Base-by-base conservation (phyloP, 176 grass and related monocot species). In the Rhynchospora breviuscula region DNA sequence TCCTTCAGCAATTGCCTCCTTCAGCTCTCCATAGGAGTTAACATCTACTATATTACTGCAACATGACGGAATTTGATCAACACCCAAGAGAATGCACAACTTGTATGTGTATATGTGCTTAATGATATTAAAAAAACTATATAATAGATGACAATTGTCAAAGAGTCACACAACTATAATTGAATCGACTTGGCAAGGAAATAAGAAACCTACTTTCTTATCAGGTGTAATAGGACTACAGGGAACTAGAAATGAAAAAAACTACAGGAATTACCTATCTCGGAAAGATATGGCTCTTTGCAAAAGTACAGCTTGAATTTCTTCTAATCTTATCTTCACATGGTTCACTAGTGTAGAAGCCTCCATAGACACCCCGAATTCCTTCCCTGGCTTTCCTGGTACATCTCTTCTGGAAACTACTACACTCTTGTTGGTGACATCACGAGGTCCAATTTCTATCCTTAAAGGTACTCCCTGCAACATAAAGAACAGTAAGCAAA, bases 311-410 rank as follows among this genome's bases (percentile, higher is more conserved):
- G 74, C 83, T 79, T 99, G 96, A 78, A 95, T 99, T 64, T 99
- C 96, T 70, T 95, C 96, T 85, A 99, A 89, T 44, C 89, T 90
- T 19, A 83, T 84, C 77, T 93, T 95, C 82, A 98, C 79, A 89
- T 98, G 89, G 23, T 85, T 83, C 73, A 93, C 79, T 85, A 98
- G 70, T 79, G 31, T 57, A 58, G 93, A 86, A 64, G 96, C 84
- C 10, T 98, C 96, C 91, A 98, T 95, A 79, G 92, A 91, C 44
- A 95, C 83, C 22, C 96, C 96, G 80, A 95, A 98, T 63, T 98
- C 96, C 88, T 98, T 98, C 63, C 96, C 96, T 82, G 89, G 85
- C 63, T 98, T 98, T 84, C 93, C 93, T 78, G 93, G 96, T 78
- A 98, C 43, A 89, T 98, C 93, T 86, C 91, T 89, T 73, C 89